phyloP scores from a whole-genome alignment of 78 protist genomes.

The Monosiga brevicollis region DNA sequence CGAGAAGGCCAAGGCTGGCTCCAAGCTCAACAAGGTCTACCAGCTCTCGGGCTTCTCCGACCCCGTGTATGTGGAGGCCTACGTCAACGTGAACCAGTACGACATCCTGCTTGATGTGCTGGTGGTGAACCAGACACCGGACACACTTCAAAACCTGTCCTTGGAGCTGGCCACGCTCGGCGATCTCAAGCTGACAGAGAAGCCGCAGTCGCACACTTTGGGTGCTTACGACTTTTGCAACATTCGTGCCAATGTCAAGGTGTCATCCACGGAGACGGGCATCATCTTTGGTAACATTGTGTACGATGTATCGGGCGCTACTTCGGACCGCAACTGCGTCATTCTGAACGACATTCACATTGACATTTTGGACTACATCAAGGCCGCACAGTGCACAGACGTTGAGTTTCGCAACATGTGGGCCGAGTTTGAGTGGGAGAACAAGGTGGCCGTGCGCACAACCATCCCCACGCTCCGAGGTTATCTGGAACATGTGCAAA shows the following conservation, averaged over 20 bases:
- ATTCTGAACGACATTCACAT: conserved; percentile 87
- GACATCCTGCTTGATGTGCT: conserved; percentile 82
- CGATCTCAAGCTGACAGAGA: conserved; percentile 84
- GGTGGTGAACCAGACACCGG: conserved; percentile 70
- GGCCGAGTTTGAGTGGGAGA: conserved; percentile 97
- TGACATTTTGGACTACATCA: conserved; percentile 92
- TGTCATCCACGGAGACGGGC: conserved; percentile 92
- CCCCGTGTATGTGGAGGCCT: conserved; percentile 93
- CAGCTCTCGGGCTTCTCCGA: conserved; percentile 87
- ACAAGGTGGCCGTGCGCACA: conserved; percentile 63
- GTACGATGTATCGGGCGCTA: conserved; percentile 54
- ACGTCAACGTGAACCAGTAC: conserved; percentile 86
- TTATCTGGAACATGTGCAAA: conserved; percentile 68
- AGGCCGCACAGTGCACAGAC: conserved; percentile 73
- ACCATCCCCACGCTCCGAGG: conserved; percentile 41
- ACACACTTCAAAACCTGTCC: conserved; percentile 80
- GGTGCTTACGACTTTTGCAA: conserved; percentile 57
- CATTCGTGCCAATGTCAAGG: conserved; percentile 71
- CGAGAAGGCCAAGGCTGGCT: not conserved
- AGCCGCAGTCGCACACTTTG: conserved; percentile 69
- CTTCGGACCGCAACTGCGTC: conserved; percentile 62
- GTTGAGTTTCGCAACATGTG: conserved; percentile 83
- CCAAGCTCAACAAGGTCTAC: conserved; percentile 42
- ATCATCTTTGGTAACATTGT: conserved; percentile 85
- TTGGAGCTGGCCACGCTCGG: conserved; percentile 89